Conservation (phyloP, 345 rosid genomes). For the Laguncularia racemosa region DNA sequence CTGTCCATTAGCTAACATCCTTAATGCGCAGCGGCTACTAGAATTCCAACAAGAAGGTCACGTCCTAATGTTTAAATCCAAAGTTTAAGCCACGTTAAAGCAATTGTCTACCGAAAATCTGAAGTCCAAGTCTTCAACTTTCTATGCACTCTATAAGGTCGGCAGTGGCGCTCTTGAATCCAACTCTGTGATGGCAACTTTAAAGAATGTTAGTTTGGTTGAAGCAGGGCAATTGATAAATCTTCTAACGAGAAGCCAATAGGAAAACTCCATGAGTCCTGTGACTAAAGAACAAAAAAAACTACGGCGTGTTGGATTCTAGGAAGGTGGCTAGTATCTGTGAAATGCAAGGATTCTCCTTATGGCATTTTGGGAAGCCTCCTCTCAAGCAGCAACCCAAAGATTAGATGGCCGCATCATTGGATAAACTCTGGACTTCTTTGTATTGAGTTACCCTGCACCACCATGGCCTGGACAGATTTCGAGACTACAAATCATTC, state of each 20-base stretch:
- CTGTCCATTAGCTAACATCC: no score
- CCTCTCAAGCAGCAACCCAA: conserved; percentile 25
- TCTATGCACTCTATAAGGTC: conserved; percentile 67
- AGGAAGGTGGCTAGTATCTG: conserved; percentile 83
- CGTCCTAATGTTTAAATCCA: no score
- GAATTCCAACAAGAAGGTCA: no score
- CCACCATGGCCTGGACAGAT: no score
- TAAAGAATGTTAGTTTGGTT: conserved; percentile 49
- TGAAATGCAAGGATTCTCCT: conserved; percentile 81
- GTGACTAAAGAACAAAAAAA: conserved; percentile 77
- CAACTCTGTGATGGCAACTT: conserved; percentile 65
- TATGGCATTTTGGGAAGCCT: conserved; percentile 90
- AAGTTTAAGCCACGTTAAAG: no score
- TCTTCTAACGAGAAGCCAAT: conserved; percentile 75
- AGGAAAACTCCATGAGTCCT: conserved; percentile 92
- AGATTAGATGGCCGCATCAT: no score
- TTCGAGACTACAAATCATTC: no score
- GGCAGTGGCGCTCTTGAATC: conserved; percentile 82
- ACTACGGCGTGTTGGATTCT: conserved; percentile 72
- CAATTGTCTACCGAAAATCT: no score
- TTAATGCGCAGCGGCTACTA: no score
- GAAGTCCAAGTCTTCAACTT: no score
- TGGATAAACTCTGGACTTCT: no score
- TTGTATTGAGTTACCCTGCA: no score
- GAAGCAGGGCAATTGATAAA: conserved; percentile 85